Evolutionary conservation across 805 yeast species (phyloP).

Genomic region (Candida germanica): DNA sequence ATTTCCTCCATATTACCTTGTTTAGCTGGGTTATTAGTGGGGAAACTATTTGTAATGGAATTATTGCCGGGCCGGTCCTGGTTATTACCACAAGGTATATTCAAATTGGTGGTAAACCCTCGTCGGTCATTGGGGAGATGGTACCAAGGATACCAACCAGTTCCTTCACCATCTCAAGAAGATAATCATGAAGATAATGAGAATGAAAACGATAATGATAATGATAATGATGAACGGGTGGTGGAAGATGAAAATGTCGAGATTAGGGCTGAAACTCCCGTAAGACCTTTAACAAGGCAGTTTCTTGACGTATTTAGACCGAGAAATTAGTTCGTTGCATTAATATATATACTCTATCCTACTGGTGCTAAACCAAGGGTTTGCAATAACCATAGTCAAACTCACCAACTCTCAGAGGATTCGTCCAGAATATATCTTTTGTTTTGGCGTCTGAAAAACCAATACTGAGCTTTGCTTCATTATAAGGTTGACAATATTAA

Average conservation of each 20-base stretch:
- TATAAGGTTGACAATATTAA: too few species aligned
- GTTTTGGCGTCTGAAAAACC: too few species aligned
- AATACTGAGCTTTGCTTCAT: too few species aligned
- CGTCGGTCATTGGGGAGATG: conserved; percentile 4
- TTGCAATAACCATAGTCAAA: too few species aligned
- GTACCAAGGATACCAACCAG: conserved; percentile 4
- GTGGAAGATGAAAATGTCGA: conserved; percentile 15
- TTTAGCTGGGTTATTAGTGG: conserved; percentile 35
- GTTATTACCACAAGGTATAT: conserved; percentile 28
- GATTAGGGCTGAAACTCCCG: conserved; percentile 56
- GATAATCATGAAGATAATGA: not conserved
- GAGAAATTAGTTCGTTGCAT: too few species aligned
- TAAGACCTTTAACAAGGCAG: conserved; percentile 58
- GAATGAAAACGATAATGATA: not conserved
- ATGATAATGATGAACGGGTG: conserved; percentile 14
- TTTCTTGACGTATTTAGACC: conserved; percentile 54
- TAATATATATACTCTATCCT: too few species aligned
- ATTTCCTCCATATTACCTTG: conserved; percentile 33
- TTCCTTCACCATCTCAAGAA: not conserved
- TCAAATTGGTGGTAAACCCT: conserved; percentile 28
- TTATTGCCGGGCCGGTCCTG: conserved; percentile 37
- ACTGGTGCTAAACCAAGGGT: too few species aligned
- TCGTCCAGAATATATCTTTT: too few species aligned
- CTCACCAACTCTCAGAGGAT: too few species aligned
- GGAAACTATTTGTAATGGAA: conserved; percentile 32